Percentiles rank a stretch among this genome's conserved stretches.
Conservation (phyloP, 2,329 filamentous ascomycete genomes). For the Stemphylium beticola region DNA sequence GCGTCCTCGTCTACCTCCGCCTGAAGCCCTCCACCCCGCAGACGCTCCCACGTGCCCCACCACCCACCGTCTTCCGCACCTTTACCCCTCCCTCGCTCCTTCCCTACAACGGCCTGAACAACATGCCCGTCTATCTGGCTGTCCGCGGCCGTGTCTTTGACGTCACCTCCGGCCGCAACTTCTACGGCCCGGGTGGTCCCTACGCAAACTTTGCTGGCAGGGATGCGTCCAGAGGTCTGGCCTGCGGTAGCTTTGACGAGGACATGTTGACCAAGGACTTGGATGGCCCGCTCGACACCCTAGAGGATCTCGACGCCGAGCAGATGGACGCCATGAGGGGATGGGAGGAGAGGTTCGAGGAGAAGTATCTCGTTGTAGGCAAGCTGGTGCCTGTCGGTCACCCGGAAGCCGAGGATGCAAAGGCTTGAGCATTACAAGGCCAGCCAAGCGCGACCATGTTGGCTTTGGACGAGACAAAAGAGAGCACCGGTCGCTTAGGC, state of each 20-base stretch:
- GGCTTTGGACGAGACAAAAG: too few species aligned
- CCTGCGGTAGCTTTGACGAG: conserved; percentile 90
- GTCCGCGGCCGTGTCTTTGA: conserved; percentile 92
- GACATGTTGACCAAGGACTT: conserved; percentile 94
- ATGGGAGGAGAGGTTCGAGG: conserved; percentile 91
- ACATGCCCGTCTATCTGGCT: conserved; percentile 82
- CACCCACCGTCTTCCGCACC: conserved; percentile 83
- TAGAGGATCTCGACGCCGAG: conserved; percentile 73
- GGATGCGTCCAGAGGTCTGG: conserved; percentile 86
- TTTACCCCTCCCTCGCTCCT: conserved; percentile 85
- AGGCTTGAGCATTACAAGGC: neutral
- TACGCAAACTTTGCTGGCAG: conserved; percentile 96
- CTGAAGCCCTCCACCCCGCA: conserved; percentile 61
- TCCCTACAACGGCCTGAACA: conserved; percentile 79
- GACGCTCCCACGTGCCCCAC: conserved; percentile 61
- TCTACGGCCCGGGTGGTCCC: conserved; percentile 93
- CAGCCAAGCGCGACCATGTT: neutral
- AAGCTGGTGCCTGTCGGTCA: conserved; percentile 73
- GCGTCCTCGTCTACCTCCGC: conserved; percentile 64
- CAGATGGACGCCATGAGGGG: conserved; percentile 83
- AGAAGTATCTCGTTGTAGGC: conserved; percentile 96
- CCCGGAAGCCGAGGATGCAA: conserved; percentile 55
- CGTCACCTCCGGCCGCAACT: conserved; percentile 83
- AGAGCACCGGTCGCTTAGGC: neutral
- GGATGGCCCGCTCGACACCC: conserved; percentile 78